These are phyloP conservation scores for Colletotrichum gigasporum DNA, from an alignment of 2,329 filamentous ascomycete species.

Conservation along the genomic window DNA sequence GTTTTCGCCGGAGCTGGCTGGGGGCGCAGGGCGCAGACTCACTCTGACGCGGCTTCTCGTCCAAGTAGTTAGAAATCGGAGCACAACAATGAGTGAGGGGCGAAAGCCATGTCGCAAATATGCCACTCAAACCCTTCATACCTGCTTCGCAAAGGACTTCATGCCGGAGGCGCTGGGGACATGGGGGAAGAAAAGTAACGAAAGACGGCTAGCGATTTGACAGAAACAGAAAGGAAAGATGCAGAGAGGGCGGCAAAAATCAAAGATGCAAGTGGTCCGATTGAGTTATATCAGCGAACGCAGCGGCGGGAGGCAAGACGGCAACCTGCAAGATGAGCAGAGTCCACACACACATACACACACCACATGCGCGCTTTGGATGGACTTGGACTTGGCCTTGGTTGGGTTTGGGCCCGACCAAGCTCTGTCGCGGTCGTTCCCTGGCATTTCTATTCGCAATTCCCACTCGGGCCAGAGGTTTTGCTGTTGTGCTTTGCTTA, in stretches of 20 bases:
- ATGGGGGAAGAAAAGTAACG: conserved; percentile 16
- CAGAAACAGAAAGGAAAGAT: conserved; percentile 14
- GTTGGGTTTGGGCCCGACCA: conserved; percentile 22
- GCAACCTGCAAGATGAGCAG: conserved; percentile 28
- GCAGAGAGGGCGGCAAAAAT: conserved; percentile 11
- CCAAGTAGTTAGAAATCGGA: conserved; percentile 48
- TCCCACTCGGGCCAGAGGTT: conserved; percentile 21
- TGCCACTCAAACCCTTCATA: conserved; percentile 54
- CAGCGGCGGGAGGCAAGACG: conserved; percentile 20
- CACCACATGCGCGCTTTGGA: not conserved
- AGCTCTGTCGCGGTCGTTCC: conserved; percentile 7
- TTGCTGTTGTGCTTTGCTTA: conserved; percentile 10
- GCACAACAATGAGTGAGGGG: conserved; percentile 56
- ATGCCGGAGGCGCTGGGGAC: conserved; percentile 23
- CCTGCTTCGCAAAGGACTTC: conserved; percentile 27
- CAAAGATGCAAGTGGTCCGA: conserved; percentile 26
- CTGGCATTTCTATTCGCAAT: conserved; percentile 6
- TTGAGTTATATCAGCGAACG: conserved; percentile 28
- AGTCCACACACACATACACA: conserved; percentile 4
- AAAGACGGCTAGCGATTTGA: conserved; percentile 31
- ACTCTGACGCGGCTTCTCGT: conserved; percentile 51
- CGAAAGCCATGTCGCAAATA: conserved; percentile 58
- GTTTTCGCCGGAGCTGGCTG: not conserved
- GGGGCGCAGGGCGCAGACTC: conserved; percentile 37
- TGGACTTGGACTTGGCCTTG: too few relatives aligned